Conservation (phyloP, 305 asterid genomes). For the Fraxinus albicans region DNA sequence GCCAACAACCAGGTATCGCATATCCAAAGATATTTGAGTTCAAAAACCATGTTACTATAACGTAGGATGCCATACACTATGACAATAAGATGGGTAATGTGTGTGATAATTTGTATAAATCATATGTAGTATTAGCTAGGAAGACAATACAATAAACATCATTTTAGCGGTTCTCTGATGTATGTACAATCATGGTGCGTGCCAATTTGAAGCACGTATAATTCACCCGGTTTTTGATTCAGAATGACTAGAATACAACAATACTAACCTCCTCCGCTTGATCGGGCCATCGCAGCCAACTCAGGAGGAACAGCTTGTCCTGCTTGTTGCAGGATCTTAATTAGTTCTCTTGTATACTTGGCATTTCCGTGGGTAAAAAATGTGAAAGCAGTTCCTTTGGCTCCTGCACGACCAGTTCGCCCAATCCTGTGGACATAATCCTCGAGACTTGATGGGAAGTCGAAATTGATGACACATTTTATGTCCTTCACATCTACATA, state of each 20-base stretch:
- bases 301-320: constrained; percentile 80
- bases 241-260: background rate
- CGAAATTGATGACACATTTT: constrained; percentile 84
- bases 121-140: background rate
- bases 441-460: constrained; percentile 87
- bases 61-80: background rate
- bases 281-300: constrained; percentile 59
- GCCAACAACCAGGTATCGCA: background rate
- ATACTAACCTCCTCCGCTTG: constrained; percentile 59
- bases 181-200: background rate
- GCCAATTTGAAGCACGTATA: background rate
- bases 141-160: background rate
- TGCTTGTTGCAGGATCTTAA: constrained; percentile 82
- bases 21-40: background rate
- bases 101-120: background rate
- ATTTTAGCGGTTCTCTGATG: background rate
- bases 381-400: constrained; percentile 74
- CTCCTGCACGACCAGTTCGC: constrained; percentile 97
- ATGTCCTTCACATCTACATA: constrained; percentile 92
- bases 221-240: background rate
- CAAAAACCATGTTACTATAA: background rate
- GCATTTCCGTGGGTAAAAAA: constrained; percentile 78
- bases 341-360: constrained; percentile 65
- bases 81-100: background rate
- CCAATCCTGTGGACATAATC: constrained; percentile 97